Base-by-base conservation (phyloP, 179 eudicot genomes). In the Silene coronaria region DNA sequence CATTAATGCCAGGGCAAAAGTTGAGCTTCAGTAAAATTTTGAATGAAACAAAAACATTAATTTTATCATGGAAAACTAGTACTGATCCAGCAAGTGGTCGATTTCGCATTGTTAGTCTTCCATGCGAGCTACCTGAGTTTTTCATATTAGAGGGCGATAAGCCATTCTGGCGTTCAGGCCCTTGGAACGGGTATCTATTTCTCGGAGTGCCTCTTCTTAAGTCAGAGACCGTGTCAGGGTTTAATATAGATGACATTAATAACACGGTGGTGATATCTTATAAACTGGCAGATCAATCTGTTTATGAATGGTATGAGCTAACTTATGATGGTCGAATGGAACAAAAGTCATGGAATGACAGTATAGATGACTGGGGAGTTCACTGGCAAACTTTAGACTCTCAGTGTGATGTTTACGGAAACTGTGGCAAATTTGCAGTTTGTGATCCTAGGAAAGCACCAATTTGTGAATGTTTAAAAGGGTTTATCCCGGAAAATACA, bases 331-430 rank as follows among this genome's bases (percentile, higher is more conserved):
- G 84, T 3, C 12, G 19, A 34, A 0, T 81, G n/a, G 0, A 12
- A 1, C 51, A 76, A 19, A 82, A 22, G 45, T 0, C 9, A 0
- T 84, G 81, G 87, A 38, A 46, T 36, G 68, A 76, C 24, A 48
- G 59, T 45, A 72, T 16, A 10, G 71, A 12, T 2, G 51, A 63
- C 24, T 87, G 87, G 87, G 57, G 24, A 23, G 38, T 76, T 16
- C 4, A 4, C 1, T 74, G 82, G 81, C 23, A 69, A 4, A 16
- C 71, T 60, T 12, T 30, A 2, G 62, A 6, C 12, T 72, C 82
- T 10, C 79, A 78, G 12, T 88, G 90, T 71, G 88, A 84, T 61
- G 58, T 77, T 55, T 88, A 80, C 53, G 83, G 79, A 0, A 82
- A 75, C 21, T 88, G 91, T 77, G 89, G 88, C 26, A 72, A 74